Evolutionary conservation across 768 basidiomycete species (phyloP).

Genomic region (Gymnopilus junonius): DNA sequence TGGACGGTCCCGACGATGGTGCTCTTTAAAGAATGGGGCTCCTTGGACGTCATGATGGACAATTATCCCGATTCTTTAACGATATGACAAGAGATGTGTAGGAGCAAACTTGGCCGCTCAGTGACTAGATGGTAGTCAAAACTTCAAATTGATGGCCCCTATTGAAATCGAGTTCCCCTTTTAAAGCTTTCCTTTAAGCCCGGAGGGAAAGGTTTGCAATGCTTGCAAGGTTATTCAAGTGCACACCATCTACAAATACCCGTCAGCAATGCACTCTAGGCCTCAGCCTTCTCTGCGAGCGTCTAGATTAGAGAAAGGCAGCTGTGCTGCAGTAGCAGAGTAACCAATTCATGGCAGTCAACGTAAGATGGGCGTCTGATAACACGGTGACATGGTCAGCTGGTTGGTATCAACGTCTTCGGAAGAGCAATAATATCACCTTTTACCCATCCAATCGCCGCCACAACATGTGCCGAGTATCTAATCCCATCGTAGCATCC

Average conservation of each 20-base stretch:
- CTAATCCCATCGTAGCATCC: neutral
- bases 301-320: neutral
- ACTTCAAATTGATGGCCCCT: neutral
- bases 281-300: neutral
- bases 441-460: neutral
- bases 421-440: neutral
- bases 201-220: neutral
- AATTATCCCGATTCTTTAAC: neutral
- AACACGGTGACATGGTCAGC: conserved; percentile 3
- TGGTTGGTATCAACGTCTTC: neutral
- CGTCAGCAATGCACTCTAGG: neutral
- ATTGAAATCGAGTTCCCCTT: neutral
- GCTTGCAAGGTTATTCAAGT: neutral
- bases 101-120: neutral
- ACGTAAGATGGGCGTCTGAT: conserved; percentile 14
- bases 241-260: neutral
- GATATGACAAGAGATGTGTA: neutral
- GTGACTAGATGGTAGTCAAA: neutral
- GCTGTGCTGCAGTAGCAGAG: neutral
- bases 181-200: neutral
- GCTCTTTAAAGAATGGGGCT: neutral
- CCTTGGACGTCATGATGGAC: neutral
- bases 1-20: neutral
- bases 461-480: neutral
- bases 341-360: neutral